phyloP scores from a whole-genome alignment of 805 yeast genomes.

The Teunomyces lycoperdinae region DNA sequence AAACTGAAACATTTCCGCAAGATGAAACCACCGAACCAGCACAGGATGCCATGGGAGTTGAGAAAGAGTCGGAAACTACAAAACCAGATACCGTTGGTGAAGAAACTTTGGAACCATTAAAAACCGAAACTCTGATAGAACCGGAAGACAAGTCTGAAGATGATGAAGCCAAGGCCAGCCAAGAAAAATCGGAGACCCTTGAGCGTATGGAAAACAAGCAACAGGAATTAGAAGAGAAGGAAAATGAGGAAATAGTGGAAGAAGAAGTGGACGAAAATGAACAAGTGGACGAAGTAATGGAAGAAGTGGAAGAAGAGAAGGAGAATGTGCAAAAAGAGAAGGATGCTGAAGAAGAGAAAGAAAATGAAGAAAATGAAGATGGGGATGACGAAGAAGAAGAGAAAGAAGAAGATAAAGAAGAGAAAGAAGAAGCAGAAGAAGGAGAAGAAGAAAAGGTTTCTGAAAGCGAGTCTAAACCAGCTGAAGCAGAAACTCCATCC shows the following conservation, averaged over 20 bases:
- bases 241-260: not conserved
- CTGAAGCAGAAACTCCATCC: conserved; percentile 6
- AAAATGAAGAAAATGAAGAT: not conserved
- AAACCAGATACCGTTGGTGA: not conserved
- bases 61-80: not conserved
- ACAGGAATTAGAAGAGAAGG: not conserved
- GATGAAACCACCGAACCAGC: not conserved
- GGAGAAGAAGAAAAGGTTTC: conserved; percentile 6
- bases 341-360: not conserved
- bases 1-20: no score
- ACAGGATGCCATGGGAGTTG: not conserved
- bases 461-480: conserved; percentile 10
- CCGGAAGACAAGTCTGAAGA: no score
- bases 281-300: not conserved
- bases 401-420: not conserved
- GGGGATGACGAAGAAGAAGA: not conserved
- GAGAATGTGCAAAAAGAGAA: not conserved
- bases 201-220: not conserved
- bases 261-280: not conserved
- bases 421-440: not conserved
- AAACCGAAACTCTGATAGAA: no score
- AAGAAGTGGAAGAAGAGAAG: not conserved
- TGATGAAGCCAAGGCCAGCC: no score
- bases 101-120: not conserved
- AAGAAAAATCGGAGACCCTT: no score